A percentile compares a stretch with the other conserved stretches of the same genome.
These are phyloP conservation scores for Yamadazyma akitaensis DNA, from an alignment of 805 yeast species.

Conservation along the genomic window DNA sequence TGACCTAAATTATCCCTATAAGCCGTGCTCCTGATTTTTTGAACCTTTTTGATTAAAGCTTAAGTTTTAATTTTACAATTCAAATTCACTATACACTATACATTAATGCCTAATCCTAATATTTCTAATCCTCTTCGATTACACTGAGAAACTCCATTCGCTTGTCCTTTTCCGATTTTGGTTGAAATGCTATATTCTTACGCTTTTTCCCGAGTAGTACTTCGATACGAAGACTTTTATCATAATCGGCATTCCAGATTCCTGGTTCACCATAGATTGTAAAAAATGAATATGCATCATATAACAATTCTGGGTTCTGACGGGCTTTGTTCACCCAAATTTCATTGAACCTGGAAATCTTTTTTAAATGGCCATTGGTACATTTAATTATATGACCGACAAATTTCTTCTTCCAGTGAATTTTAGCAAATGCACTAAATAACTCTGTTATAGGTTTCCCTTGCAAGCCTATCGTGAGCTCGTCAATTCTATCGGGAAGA, in stretches of 20 bases:
- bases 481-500: background rate
- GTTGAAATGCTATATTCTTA: conserved; percentile 12
- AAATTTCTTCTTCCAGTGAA: conserved; percentile 16
- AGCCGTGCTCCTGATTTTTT: too few relatives aligned
- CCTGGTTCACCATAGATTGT: conserved; percentile 11
- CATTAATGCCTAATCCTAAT: too few relatives aligned
- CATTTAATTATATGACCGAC: conserved; percentile 18
- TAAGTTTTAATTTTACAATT: too few relatives aligned
- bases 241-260: conserved; percentile 15
- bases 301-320: background rate
- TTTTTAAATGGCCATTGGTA: conserved; percentile 14
- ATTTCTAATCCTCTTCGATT: background rate
- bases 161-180: conserved; percentile 7
- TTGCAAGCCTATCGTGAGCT: background rate
- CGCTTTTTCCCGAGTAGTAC: background rate
- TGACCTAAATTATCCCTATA: too few relatives aligned
- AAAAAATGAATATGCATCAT: background rate
- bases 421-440: conserved; percentile 6
- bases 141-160: conserved; percentile 14
- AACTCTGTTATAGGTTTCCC: background rate
- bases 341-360: conserved; percentile 12
- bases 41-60: too few relatives aligned
- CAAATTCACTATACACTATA: too few relatives aligned
- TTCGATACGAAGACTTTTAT: conserved; percentile 8
- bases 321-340: conserved; percentile 9